These are phyloP conservation scores for Xylaria sp. DNA, from an alignment of 2,329 filamentous ascomycete genomes.

Conservation along the genomic window DNA sequence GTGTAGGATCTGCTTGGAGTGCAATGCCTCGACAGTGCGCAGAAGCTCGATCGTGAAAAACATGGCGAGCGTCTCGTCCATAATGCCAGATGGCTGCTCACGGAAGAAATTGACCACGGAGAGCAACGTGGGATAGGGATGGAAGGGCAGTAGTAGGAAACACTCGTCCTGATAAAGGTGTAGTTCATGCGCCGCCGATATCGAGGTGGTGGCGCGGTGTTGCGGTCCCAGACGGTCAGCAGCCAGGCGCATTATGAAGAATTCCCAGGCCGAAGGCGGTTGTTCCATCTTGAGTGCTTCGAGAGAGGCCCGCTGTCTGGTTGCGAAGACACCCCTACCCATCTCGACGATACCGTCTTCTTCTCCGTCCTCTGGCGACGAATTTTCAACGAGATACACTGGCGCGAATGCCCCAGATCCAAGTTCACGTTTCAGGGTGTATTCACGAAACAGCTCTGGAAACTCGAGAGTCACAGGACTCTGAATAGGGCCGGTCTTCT, in stretches of 20 bases:
- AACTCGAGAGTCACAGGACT: constrained; percentile 75
- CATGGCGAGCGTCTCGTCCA: constrained; percentile 94
- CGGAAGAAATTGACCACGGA: constrained; percentile 91
- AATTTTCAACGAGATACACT: constrained; percentile 88
- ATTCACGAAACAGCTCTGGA: constrained; percentile 70
- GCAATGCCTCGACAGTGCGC: constrained; percentile 87
- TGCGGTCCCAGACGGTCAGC: constrained; percentile 78
- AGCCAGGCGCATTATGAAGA: constrained; percentile 89
- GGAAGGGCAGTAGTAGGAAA: constrained; percentile 87
- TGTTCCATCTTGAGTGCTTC: constrained; percentile 97
- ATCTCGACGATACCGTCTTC: constrained; percentile 60
- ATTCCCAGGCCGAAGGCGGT: constrained; percentile 91
- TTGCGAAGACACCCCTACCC: constrained; percentile 70
- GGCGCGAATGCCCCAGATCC: constrained; percentile 95
- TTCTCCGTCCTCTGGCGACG: constrained; percentile 60
- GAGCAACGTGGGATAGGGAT: constrained; percentile 90
- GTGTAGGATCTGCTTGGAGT: constrained; percentile 82
- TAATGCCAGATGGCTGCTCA: constrained; percentile 74
- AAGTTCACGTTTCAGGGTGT: constrained; percentile 84
- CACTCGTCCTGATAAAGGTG: constrained; percentile 92
- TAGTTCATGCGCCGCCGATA: constrained; percentile 87
- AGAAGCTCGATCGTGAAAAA: constrained; percentile 94
- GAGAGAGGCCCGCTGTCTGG: constrained; percentile 65
- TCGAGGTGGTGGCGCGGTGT: constrained; percentile 76
- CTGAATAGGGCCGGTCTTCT: constrained; percentile 68